A percentile compares a stretch with the other conserved stretches of the same genome.
These are phyloP conservation scores for Clavispora vitiphila DNA, from an alignment of 805 yeast species.

Conservation along the genomic window DNA sequence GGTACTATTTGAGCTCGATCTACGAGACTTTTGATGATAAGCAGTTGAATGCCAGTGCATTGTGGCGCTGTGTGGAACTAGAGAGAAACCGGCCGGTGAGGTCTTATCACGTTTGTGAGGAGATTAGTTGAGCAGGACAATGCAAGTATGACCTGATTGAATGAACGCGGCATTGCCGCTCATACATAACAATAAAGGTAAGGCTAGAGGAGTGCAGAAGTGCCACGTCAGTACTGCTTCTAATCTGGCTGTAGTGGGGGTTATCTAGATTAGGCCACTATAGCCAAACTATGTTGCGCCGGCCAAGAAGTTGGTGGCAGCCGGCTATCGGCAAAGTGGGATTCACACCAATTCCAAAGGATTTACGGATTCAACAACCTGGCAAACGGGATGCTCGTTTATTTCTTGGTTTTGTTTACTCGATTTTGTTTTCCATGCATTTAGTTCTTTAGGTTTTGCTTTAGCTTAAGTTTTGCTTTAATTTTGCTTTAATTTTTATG, in stretches of 20 bases:
- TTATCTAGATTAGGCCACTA: background rate
- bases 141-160: background rate
- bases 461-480: too few species aligned
- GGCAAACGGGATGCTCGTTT: too few species aligned
- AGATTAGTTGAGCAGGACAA: too few species aligned
- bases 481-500: too few species aligned
- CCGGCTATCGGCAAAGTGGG: too few species aligned
- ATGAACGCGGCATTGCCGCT: background rate
- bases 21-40: slow-evolving; percentile 57
- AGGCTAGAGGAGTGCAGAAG: background rate
- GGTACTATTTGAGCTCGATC: slow-evolving; percentile 62
- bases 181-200: background rate
- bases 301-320: too few species aligned
- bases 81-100: slow-evolving; percentile 60
- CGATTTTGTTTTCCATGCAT: too few species aligned
- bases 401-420: too few species aligned
- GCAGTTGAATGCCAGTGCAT: slow-evolving; percentile 39
- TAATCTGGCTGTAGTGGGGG: background rate
- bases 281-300: too few species aligned
- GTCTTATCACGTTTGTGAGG: slow-evolving; percentile 27
- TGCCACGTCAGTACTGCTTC: background rate
- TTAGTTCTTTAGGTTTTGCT: too few species aligned
- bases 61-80: slow-evolving; percentile 61
- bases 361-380: too few species aligned
- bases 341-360: too few species aligned